These are phyloP conservation scores for Monilinia fructigena DNA, from an alignment of 2,329 filamentous ascomycete genomes.

Conservation along the genomic window DNA sequence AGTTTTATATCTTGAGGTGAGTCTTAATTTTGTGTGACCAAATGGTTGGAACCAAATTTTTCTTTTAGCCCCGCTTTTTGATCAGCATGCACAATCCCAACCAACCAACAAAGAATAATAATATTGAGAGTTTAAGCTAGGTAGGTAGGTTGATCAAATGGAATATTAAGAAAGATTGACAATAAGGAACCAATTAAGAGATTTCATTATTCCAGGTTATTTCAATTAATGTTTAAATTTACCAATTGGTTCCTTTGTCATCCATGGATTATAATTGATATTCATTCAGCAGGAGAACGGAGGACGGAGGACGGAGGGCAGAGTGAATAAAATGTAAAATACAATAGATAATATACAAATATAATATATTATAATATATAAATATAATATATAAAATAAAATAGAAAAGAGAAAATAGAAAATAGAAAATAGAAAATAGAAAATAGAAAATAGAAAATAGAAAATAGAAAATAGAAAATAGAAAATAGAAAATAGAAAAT, in stretches of 20 bases:
- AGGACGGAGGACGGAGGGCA: too few relatives aligned
- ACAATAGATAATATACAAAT: too few relatives aligned
- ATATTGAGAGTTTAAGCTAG: background rate
- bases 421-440: too few relatives aligned
- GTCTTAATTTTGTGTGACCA: slow-evolving; percentile 16
- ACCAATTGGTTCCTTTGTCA: slow-evolving; percentile 1
- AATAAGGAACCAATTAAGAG: background rate
- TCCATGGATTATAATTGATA: background rate
- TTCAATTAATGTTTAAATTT: slow-evolving; percentile 1
- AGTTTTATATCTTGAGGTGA: slow-evolving; percentile 15
- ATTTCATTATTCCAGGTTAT: background rate
- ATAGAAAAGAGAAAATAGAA: too few relatives aligned
- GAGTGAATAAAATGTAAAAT: too few relatives aligned
- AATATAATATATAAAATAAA: too few relatives aligned
- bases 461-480: too few relatives aligned
- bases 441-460: too few relatives aligned
- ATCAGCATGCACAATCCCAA: slow-evolving; percentile 7
- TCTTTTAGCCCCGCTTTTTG: slow-evolving; percentile 9
- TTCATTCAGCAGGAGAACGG: too few relatives aligned
- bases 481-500: too few relatives aligned
- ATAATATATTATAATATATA: too few relatives aligned
- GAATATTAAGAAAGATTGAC: background rate
- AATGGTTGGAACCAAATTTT: slow-evolving; percentile 17
- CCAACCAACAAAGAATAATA: slow-evolving; percentile 15
- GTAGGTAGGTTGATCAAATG: background rate